Base-by-base conservation (phyloP, 164 flowering plant species). In the Liquidambar formosana region DNA sequence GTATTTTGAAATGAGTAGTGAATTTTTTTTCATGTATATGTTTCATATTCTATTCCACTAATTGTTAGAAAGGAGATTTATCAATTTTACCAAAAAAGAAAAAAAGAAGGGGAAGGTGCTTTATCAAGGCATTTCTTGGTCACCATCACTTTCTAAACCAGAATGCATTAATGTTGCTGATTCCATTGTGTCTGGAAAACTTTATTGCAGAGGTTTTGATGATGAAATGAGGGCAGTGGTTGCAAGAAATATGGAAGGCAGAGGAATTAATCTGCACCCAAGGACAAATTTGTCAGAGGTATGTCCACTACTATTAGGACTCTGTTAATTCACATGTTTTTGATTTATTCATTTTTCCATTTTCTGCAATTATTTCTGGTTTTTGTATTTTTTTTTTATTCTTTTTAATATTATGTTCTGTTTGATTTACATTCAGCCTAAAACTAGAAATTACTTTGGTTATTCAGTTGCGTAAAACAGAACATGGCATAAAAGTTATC, bases 191-290 rank as follows among this genome's bases (percentile, higher is more conserved):
- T 57, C 1, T 44, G 21, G 23, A 22, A 26, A 54, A 41, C 9
- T 49, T 54, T 43, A 23, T 57, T 73, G 45, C 82, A 94, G 97
- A 82, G 99, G 99, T 63, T 94, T 95, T 84, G 99, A 95, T 80
- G 92, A 90, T 79, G 99, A 95, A 78, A 95, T 95, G 98, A 87
- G 99, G 75, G 86, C 84, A 21, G 82, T 84, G 27, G 99, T 93
- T 71, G 94, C 97, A 57, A 86, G 82, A 77, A 91, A 91, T 84
- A 81, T 95, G 33, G 93, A 95, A 78, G 94, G 90, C 54, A 86
- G 99, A 81, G 98, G 99, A 71, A 84, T 95, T 57, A 83, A 82
- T 66, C 54, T 95, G 83, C 99, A 90, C 64, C 93, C 99, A 10
- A 47, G 70, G 69, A 80, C 94, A 72, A 91, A 45, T 65, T 70